Evolutionary conservation across 1,284 basidiomycete species (phyloP).

Genomic region (Cystobasidium pallidum): DNA sequence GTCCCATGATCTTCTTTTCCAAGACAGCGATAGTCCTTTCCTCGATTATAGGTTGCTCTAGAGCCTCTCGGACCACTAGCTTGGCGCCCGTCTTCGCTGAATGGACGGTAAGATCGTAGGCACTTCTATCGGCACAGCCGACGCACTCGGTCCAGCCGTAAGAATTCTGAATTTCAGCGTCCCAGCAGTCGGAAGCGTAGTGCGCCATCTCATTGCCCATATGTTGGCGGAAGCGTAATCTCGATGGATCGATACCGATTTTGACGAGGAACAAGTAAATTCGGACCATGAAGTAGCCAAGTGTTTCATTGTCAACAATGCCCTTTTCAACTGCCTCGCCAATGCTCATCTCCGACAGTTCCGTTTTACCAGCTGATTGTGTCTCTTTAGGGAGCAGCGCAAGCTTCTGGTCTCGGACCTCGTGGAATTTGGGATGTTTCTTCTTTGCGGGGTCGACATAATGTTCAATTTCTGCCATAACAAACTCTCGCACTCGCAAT

Average conservation of each 20-base stretch:
- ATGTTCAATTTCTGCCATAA: slow-evolving; percentile 99
- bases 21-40: slow-evolving; percentile 76
- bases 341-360: slow-evolving; percentile 70
- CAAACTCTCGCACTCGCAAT: slow-evolving; percentile 94
- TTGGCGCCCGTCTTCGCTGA: slow-evolving; percentile 61
- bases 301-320: slow-evolving; percentile 93
- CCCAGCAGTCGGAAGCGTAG: slow-evolving; percentile 99
- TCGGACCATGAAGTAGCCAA: slow-evolving; percentile 94
- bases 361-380: slow-evolving; percentile 75
- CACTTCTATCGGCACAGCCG: slow-evolving; percentile 97
- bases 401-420: slow-evolving; percentile 76
- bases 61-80: slow-evolving; percentile 67
- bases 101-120: slow-evolving; percentile 80
- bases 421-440: slow-evolving; percentile 78
- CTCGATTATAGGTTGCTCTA: slow-evolving; percentile 77
- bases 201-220: slow-evolving; percentile 99
- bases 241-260: slow-evolving; percentile 85
- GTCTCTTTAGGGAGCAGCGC: slow-evolving; percentile 79
- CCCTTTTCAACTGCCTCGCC: slow-evolving; percentile 83
- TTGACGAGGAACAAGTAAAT: slow-evolving; percentile 88
- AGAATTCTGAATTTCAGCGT: slow-evolving; percentile 93
- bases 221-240: slow-evolving; percentile 92
- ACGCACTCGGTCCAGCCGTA: slow-evolving; percentile 99
- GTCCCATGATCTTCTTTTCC: slow-evolving; percentile 87
- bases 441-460: slow-evolving; percentile 96